phyloP scores from a whole-genome alignment of 2,329 filamentous ascomycete genomes.

The Apiospora kogelbergensis region DNA sequence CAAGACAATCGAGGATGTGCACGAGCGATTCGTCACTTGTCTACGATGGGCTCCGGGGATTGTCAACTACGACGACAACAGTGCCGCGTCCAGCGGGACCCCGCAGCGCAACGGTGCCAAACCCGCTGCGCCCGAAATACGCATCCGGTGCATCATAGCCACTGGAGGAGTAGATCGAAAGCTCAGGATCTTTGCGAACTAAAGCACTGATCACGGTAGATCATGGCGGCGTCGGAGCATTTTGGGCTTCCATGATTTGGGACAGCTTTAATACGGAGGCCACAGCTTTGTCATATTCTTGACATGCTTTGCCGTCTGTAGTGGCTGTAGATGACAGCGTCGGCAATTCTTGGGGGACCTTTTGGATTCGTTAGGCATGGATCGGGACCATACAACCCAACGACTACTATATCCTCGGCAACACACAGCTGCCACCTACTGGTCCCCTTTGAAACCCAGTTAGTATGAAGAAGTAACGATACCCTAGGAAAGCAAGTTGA shows the following conservation, averaged over 20 bases:
- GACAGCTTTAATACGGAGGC: not conserved
- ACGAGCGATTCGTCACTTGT: conserved; percentile 83
- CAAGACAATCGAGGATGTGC: conserved; percentile 74
- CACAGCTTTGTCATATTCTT: not conserved
- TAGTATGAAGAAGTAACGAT: not conserved
- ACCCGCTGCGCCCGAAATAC: conserved; percentile 48
- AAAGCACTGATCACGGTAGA: conserved; percentile 10
- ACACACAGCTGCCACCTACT: not conserved
- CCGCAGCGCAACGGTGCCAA: conserved; percentile 49
- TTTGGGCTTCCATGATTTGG: not conserved
- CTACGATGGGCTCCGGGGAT: conserved; percentile 83
- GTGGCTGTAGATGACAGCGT: not conserved
- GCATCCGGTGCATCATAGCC: conserved; percentile 81
- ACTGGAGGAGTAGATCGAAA: conserved; percentile 83
- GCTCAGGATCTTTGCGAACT: conserved; percentile 74
- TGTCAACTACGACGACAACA: conserved; percentile 55
- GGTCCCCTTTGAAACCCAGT: not conserved
- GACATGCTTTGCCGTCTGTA: not conserved
- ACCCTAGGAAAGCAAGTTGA: not conserved
- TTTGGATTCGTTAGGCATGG: not conserved
- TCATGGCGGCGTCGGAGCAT: not conserved
- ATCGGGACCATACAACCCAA: not conserved
- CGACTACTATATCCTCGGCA: not conserved
- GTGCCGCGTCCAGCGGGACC: conserved; percentile 41
- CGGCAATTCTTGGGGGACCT: not conserved